Base-by-base conservation (phyloP, 805 yeast genomes). In the Yamadazyma phyllophila region DNA sequence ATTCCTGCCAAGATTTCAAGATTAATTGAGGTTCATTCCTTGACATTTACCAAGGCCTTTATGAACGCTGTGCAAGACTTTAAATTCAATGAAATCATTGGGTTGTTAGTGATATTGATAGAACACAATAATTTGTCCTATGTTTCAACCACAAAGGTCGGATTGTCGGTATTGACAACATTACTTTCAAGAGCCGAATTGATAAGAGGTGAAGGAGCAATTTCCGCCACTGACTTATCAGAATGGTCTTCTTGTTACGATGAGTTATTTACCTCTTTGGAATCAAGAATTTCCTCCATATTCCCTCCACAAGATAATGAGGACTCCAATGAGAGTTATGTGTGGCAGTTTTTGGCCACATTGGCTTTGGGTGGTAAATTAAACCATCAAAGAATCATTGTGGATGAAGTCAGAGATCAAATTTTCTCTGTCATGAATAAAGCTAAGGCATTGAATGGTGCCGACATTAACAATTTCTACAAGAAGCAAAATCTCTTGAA, bases 301-400 rank as follows among this genome's bases (percentile, higher is more conserved):
- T 91, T 92, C 83, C 96, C 97, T 45, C 88, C 92, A 36, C 71
- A 76, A 48, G 72, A 67, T 34, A 62, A 63, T 33, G 71, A 71
- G 43, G 80, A 90, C 1, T 55, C 67, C 3, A 62, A 66, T 44
- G 73, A 67, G 50, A 67, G 70, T 31, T 90, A 91, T 59, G 89
- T 89, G 41, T 92, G 99, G 99, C 97, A 92, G 69, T 91, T 92
- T 61, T 78, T 92, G 65, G 99, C 99, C 16, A 85, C 96, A 11
- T 76, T 92, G 49, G 92, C 98, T 0, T 73, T 92, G 51, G 92
- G 96, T 50, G 96, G 97, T 52, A 84, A 86, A 61, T 71, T 88
- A 56, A 85, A 85, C 57, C 97, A 91, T 61, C 97, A 92, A 76
- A 80, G 97, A 70, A 81, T 88, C 50, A 86, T 92, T 56, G 96